Conservation (phyloP, 129 eudicot genomes). For the Deinandra increscens region DNA sequence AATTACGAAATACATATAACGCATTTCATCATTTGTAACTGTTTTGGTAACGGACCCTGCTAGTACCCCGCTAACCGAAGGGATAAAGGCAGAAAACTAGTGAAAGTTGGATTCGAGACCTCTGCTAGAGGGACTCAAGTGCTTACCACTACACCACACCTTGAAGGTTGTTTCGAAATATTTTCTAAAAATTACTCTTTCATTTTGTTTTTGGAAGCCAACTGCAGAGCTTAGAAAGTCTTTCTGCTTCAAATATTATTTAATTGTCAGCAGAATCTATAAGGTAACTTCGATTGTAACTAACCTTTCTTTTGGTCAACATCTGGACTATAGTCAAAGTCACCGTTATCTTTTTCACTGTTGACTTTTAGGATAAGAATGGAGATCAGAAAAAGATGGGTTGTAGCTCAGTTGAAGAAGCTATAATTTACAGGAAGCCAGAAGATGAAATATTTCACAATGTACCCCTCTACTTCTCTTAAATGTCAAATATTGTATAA, state of each 20-base stretch:
- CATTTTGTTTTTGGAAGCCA: slow-evolving; percentile 43
- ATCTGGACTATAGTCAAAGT: neutral
- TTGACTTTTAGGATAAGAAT: slow-evolving; percentile 44
- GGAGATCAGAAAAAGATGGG: slow-evolving; percentile 38
- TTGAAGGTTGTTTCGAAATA: neutral
- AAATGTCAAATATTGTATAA: neutral
- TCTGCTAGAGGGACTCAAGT: no score
- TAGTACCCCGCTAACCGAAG: no score
- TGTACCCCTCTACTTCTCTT: slow-evolving; percentile 35
- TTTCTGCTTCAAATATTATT: slow-evolving; percentile 58
- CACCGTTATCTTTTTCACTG: neutral
- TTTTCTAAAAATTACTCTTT: neutral
- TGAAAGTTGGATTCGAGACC: no score
- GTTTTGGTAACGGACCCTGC: no score
- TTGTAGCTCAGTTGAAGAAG: slow-evolving; percentile 46
- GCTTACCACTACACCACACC: no score
- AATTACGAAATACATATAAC: no score
- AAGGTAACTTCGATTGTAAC: slow-evolving; percentile 39
- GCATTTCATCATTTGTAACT: no score
- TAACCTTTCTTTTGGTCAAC: neutral
- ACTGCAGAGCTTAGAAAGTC: slow-evolving; percentile 65
- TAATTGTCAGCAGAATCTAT: slow-evolving; percentile 66
- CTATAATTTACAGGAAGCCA: slow-evolving; percentile 57
- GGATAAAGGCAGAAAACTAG: no score
- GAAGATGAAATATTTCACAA: slow-evolving; percentile 79